Evolutionary conservation across 345 rosid species (phyloP).

Genomic region (Gossypium sturtianum): DNA sequence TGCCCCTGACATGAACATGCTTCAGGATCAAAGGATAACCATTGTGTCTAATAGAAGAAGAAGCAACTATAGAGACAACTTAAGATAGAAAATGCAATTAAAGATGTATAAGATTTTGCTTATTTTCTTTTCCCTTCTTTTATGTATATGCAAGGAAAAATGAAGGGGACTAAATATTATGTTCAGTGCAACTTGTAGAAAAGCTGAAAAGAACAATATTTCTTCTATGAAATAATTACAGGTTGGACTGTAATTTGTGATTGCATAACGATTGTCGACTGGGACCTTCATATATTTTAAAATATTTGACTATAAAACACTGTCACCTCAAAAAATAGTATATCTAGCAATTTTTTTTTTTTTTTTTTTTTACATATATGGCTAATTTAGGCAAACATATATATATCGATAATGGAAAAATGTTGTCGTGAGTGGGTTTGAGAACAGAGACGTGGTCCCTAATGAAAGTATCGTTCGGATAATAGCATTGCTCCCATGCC

Average conservation of each 20-base stretch:
- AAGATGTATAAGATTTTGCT: background rate
- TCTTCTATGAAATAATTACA: background rate
- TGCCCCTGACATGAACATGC: conserved; percentile 94
- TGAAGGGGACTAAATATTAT: background rate
- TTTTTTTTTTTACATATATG: too few species aligned
- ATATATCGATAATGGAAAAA: too few species aligned
- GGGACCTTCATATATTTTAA: too few species aligned
- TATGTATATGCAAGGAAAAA: background rate
- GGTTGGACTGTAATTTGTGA: background rate
- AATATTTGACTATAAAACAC: too few species aligned
- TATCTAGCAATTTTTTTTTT: too few species aligned
- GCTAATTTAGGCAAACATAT: too few species aligned
- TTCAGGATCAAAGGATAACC: conserved; percentile 87
- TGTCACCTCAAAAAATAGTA: too few species aligned
- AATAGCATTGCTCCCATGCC: too few species aligned
- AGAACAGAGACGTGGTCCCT: too few species aligned
- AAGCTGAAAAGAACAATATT: background rate
- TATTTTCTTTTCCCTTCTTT: background rate
- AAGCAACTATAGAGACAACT: conserved; percentile 38
- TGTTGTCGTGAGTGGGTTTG: too few species aligned
- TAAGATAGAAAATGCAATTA: conserved; percentile 29
- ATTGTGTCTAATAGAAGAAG: conserved; percentile 61
- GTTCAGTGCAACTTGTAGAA: background rate
- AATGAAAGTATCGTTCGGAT: too few species aligned
- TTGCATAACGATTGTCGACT: too few species aligned